A percentile compares a stretch with the other conserved stretches of the same genome.
Conservation (phyloP, 2,329 filamentous ascomycete species). For the Diaporthe citrichinensis region DNA sequence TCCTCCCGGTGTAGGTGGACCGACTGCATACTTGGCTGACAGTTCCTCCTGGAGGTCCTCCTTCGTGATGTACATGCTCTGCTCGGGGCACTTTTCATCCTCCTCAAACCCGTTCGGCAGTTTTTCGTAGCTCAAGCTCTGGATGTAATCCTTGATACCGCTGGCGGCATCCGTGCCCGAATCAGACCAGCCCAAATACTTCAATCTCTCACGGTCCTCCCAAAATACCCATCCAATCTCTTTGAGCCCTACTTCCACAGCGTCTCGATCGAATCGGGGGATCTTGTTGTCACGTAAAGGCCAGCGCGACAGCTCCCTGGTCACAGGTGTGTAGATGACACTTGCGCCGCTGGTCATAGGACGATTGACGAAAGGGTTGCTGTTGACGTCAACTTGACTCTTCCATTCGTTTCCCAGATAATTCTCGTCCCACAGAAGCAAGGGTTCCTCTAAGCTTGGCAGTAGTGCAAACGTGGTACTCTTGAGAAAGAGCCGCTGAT, state of each 20-base stretch:
- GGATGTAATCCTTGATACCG: not conserved
- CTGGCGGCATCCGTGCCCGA: no score
- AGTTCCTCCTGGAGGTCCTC: not conserved
- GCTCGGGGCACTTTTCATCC: not conserved
- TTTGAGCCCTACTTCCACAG: not conserved
- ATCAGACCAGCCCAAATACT: not conserved
- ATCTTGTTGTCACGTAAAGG: no score
- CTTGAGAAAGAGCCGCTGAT: not conserved
- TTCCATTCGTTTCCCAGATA: no score
- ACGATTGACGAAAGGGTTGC: not conserved
- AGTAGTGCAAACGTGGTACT: not conserved
- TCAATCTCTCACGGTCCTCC: not conserved
- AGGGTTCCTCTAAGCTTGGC: not conserved
- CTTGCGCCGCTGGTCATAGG: not conserved
- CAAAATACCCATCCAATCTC: not conserved
- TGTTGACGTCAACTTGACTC: no score
- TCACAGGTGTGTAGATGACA: not conserved
- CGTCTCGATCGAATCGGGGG: not conserved
- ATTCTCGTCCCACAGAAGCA: not conserved
- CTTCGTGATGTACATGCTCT: not conserved
- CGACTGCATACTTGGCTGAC: not conserved
- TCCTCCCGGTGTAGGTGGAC: no score
- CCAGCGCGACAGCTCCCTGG: not conserved
- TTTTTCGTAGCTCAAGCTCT: not conserved
- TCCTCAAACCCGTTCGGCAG: not conserved